These are phyloP conservation scores for Yamadazyma triangularis DNA, from an alignment of 1,139 yeast genomes.

Conservation along the genomic window DNA sequence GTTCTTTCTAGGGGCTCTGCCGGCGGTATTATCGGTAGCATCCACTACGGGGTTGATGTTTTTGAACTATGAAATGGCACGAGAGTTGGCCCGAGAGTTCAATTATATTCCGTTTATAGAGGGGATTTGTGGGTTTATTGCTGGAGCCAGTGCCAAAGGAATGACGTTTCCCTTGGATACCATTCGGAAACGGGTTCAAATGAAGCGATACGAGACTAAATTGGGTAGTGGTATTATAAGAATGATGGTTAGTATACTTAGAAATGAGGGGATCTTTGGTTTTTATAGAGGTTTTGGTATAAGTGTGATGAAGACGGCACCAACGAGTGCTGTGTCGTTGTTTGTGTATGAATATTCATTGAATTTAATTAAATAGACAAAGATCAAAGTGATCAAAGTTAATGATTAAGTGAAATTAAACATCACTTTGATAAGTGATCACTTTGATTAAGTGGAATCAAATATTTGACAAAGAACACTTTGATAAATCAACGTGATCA, in stretches of 20 bases:
- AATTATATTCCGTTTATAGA: slow-evolving; percentile 45
- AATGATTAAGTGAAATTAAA: too few species aligned
- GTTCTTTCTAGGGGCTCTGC: slow-evolving; percentile 57
- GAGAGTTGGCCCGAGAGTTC: slow-evolving; percentile 24
- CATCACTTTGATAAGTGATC: too few species aligned
- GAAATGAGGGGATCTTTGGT: slow-evolving; percentile 58
- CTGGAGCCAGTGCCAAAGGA: slow-evolving; percentile 73
- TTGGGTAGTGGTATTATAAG: slow-evolving; percentile 13
- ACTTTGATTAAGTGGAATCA: too few species aligned
- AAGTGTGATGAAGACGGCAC: slow-evolving; percentile 72
- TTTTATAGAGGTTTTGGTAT: slow-evolving; percentile 71
- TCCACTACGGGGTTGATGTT: slow-evolving; percentile 68
- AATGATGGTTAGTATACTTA: slow-evolving; percentile 31
- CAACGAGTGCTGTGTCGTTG: slow-evolving; percentile 76
- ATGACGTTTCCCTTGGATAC: slow-evolving; percentile 84
- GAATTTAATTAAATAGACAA: slow-evolving; percentile 5
- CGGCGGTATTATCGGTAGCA: slow-evolving; percentile 62
- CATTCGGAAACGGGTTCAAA: slow-evolving; percentile 72
- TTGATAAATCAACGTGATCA: too few species aligned
- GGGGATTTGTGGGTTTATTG: slow-evolving; percentile 66
- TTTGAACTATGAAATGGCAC: slow-evolving; percentile 54
- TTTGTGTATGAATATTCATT: slow-evolving; percentile 58
- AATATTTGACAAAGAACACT: too few species aligned
- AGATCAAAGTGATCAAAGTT: too few species aligned
- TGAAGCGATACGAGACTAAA: slow-evolving; percentile 20